Conservation (phyloP, 2,329 filamentous ascomycete species). For the Cercospora berteroae region DNA sequence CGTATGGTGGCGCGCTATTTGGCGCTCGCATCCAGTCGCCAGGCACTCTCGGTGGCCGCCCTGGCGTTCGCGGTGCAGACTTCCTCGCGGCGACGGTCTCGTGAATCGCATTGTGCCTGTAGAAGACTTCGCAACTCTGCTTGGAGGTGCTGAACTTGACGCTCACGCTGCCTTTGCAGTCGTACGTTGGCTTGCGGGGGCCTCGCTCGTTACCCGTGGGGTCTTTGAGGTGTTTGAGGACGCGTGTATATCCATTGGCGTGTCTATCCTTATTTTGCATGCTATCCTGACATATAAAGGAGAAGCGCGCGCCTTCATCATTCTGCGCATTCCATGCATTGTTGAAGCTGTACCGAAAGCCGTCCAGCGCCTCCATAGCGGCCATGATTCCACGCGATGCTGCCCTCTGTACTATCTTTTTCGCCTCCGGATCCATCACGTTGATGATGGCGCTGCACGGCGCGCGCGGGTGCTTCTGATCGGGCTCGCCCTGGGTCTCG, state of each 20-base stretch:
- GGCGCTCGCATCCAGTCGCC: conserved; percentile 3
- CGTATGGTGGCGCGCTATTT: neutral
- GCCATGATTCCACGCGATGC: conserved; percentile 48
- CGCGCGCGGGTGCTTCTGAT: conserved; percentile 24
- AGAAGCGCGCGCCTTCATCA: conserved; percentile 49
- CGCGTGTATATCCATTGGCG: conserved; percentile 41
- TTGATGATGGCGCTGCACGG: conserved; percentile 27
- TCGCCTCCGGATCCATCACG: conserved; percentile 39
- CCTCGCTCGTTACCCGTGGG: conserved; percentile 24
- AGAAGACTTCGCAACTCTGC: conserved; percentile 46
- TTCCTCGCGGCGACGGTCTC: conserved; percentile 48
- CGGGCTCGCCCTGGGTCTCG: conserved; percentile 18
- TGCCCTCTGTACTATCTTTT: conserved; percentile 47
- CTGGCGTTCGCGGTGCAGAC: conserved; percentile 37
- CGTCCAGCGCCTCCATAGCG: conserved; percentile 46
- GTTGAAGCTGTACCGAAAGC: conserved; percentile 51
- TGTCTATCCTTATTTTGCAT: conserved; percentile 52
- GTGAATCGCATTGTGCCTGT: conserved; percentile 48
- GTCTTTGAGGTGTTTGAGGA: conserved; percentile 30
- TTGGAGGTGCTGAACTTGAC: conserved; percentile 49
- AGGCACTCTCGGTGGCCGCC: neutral
- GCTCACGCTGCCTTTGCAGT: conserved; percentile 49
- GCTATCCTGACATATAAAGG: conserved; percentile 52
- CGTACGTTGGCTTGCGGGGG: conserved; percentile 47
- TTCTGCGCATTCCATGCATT: conserved; percentile 49